Percentiles rank a stretch among this genome's conserved stretches.
phyloP scores from a whole-genome alignment of 805 yeast genomes.

The Yarrowia phangngaensis region DNA sequence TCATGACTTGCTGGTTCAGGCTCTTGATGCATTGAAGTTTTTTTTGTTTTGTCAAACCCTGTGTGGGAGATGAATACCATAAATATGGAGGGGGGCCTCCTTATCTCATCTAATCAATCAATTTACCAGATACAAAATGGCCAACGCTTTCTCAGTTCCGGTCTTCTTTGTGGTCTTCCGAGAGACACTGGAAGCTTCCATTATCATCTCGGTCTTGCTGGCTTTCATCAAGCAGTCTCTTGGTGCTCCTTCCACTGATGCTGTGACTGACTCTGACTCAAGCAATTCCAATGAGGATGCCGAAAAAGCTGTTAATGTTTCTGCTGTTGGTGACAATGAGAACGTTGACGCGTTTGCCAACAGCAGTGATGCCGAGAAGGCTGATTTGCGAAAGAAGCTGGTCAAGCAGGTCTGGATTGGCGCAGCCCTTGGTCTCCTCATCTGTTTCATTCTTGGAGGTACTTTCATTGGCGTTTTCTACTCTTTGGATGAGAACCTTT shows the following conservation, averaged over 20 bases:
- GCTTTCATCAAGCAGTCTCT: slow-evolving; percentile 87
- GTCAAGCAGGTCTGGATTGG: slow-evolving; percentile 87
- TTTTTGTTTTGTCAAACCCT: too few species aligned
- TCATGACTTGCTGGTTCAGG: too few species aligned
- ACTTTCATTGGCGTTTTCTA: slow-evolving; percentile 95
- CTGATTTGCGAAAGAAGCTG: slow-evolving; percentile 54
- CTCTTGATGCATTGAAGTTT: too few species aligned
- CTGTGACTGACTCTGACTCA: not conserved
- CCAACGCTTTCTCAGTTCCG: slow-evolving; percentile 52
- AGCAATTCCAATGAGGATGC: not conserved
- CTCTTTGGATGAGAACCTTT: slow-evolving; percentile 71
- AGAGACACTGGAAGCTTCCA: slow-evolving; percentile 86
- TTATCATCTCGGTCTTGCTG: slow-evolving; percentile 80
- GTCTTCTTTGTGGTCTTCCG: slow-evolving; percentile 87
- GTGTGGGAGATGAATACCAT: too few species aligned
- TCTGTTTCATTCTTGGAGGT: slow-evolving; percentile 83
- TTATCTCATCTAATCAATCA: slow-evolving; percentile 21
- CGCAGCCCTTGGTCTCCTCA: slow-evolving; percentile 61
- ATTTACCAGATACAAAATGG: not conserved
- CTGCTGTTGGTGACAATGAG: not conserved
- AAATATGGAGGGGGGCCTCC: too few species aligned
- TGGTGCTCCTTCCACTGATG: slow-evolving; percentile 44
- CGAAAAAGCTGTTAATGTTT: not conserved
- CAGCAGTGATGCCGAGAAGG: slow-evolving; percentile 11
- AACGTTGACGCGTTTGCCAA: not conserved